phyloP scores from a whole-genome alignment of 331 rosid species.

The Quercus tomentella region DNA sequence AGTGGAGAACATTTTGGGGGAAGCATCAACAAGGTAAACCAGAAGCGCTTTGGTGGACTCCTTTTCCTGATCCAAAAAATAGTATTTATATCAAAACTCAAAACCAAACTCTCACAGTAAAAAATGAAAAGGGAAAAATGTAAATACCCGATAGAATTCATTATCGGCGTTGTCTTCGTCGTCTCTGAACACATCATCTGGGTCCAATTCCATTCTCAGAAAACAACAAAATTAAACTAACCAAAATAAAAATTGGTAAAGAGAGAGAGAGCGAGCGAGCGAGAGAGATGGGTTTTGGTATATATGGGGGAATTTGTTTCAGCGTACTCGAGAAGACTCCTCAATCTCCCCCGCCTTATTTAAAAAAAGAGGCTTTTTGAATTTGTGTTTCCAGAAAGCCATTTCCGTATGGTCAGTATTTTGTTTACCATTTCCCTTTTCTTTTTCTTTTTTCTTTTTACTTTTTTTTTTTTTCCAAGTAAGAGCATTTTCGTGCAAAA shows the following conservation, averaged over 20 bases:
- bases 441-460: too few species aligned
- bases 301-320: too few species aligned
- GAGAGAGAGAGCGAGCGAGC: not conserved
- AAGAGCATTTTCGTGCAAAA: too few species aligned
- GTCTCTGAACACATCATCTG: constrained; percentile 80
- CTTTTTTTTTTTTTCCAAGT: too few species aligned
- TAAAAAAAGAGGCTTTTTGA: too few species aligned
- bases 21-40: constrained; percentile 84
- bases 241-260: not conserved
- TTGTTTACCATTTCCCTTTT: too few species aligned
- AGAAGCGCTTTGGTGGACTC: constrained; percentile 63
- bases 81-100: not conserved
- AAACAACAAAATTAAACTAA: not conserved
- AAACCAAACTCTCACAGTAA: too few species aligned
- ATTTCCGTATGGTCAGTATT: too few species aligned
- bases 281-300: too few species aligned
- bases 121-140: not conserved
- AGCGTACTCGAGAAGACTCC: too few species aligned
- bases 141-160: constrained; percentile 38
- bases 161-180: constrained; percentile 70
- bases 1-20: constrained; percentile 76
- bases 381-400: too few species aligned
- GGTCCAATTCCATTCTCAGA: constrained; percentile 56
- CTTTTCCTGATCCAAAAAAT: constrained; percentile 28
- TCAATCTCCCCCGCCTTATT: too few species aligned